These are phyloP conservation scores for Capronia americana DNA, from an alignment of 2,329 filamentous ascomycete species.

Conservation along the genomic window DNA sequence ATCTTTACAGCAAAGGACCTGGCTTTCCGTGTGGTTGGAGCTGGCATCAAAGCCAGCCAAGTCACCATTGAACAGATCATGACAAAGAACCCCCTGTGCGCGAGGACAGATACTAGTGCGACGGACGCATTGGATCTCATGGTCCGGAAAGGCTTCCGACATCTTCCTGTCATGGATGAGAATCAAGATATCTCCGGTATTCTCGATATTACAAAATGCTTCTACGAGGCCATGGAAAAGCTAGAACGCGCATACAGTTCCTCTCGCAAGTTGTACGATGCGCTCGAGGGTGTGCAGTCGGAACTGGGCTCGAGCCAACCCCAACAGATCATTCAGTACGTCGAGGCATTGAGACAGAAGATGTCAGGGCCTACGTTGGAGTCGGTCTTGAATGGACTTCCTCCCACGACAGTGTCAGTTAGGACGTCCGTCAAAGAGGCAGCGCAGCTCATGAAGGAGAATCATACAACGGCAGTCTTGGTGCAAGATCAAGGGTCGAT, in stretches of 20 bases:
- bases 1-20: slow-evolving; percentile 99
- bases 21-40: slow-evolving; percentile 93
- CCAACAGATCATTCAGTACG: slow-evolving; percentile 98
- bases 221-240: slow-evolving; percentile 99
- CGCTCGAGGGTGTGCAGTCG: slow-evolving; percentile 94
- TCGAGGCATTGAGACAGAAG: slow-evolving; percentile 90
- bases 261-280: slow-evolving; percentile 97
- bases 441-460: slow-evolving; percentile 95
- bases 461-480: slow-evolving; percentile 94
- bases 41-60: slow-evolving; percentile 84
- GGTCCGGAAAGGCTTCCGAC: slow-evolving; percentile 97
- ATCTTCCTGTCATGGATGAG: slow-evolving; percentile 98
- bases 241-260: slow-evolving; percentile 96
- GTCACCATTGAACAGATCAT: slow-evolving; percentile 98
- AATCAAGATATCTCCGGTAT: slow-evolving; percentile 99
- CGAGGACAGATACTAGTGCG: slow-evolving; percentile 94
- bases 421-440: slow-evolving; percentile 96
- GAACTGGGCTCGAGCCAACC: slow-evolving; percentile 95
- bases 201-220: slow-evolving; percentile 98
- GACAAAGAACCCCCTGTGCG: slow-evolving; percentile 99
- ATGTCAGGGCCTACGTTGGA: slow-evolving; percentile 98
- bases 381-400: slow-evolving; percentile 87
- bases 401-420: slow-evolving; percentile 93
- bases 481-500: slow-evolving; percentile 97
- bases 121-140: slow-evolving; percentile 97